phyloP scores from a whole-genome alignment of 2,329 filamentous ascomycete genomes.

The Botrytis sinoallii region DNA sequence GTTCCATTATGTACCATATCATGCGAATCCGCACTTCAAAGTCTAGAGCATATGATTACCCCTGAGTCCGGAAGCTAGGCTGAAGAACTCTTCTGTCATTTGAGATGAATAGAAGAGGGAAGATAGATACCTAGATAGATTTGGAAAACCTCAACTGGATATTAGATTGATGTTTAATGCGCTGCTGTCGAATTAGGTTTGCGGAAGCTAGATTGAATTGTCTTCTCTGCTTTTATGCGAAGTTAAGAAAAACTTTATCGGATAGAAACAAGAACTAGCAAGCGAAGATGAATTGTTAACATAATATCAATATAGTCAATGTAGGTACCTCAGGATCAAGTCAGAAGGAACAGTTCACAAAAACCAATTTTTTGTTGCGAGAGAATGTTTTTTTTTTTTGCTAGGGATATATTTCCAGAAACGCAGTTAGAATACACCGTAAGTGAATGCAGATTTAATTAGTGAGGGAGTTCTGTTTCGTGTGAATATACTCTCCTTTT shows the following conservation, averaged over 20 bases:
- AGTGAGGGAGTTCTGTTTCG: background rate
- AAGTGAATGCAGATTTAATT: too few relatives aligned
- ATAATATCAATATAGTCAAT: background rate
- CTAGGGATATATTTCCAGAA: accelerated
- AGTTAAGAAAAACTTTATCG: background rate
- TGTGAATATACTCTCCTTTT: background rate
- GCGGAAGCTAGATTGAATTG: background rate
- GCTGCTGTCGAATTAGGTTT: background rate
- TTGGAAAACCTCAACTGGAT: background rate
- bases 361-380: background rate
- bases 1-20: background rate
- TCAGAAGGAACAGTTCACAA: background rate
- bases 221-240: background rate
- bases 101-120: background rate
- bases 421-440: too few relatives aligned
- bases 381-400: background rate
- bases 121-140: background rate
- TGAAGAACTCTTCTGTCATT: background rate
- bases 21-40: background rate
- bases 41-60: background rate
- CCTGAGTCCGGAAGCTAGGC: background rate
- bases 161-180: background rate
- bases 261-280: background rate
- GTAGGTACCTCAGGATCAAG: background rate
- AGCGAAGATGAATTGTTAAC: background rate